These are phyloP conservation scores for Bruguiera gymnorhiza DNA, from an alignment of 345 rosid genomes.

Conservation along the genomic window DNA sequence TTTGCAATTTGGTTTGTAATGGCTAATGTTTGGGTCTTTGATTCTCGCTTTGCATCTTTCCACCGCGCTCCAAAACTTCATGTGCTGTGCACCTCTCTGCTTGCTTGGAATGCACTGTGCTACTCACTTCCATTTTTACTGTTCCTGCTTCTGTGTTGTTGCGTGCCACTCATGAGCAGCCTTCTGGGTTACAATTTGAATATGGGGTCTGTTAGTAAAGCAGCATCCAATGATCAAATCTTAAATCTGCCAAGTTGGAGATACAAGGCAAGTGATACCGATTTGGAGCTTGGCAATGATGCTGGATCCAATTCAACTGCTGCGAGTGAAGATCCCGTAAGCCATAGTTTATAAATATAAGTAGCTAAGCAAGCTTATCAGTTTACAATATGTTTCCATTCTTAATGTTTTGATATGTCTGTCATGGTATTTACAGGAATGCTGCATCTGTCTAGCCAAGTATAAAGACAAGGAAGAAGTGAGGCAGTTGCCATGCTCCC, in stretches of 20 bases:
- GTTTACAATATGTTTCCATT: background rate
- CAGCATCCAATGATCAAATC: slow-evolving; percentile 92
- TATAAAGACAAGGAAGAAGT: slow-evolving; percentile 90
- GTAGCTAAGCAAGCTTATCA: background rate
- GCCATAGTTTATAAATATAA: background rate
- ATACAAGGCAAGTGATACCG: slow-evolving; percentile 46
- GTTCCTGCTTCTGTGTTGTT: slow-evolving; percentile 82
- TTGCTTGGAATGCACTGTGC: slow-evolving; percentile 86
- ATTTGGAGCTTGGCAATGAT: slow-evolving; percentile 29
- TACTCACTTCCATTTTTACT: slow-evolving; percentile 89
- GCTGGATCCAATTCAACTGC: slow-evolving; percentile 27
- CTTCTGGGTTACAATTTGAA: slow-evolving; percentile 94
- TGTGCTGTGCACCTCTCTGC: slow-evolving; percentile 78
- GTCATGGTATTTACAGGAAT: slow-evolving; percentile 50
- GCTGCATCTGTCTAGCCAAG: slow-evolving; percentile 86
- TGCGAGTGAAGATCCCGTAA: slow-evolving; percentile 37
- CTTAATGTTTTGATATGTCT: background rate
- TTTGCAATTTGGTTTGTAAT: slow-evolving; percentile 99
- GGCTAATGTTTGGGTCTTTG: slow-evolving; percentile 98
- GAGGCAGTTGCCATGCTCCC: slow-evolving; percentile 83
- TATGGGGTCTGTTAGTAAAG: slow-evolving; percentile 69
- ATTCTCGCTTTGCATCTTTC: slow-evolving; percentile 83
- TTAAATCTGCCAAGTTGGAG: slow-evolving; percentile 78
- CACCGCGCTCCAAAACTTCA: slow-evolving; percentile 79
- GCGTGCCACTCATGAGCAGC: slow-evolving; percentile 73